Evolutionary conservation across 106 monocot genomes (phyloP).

Genomic region (Dioscorea alata): DNA sequence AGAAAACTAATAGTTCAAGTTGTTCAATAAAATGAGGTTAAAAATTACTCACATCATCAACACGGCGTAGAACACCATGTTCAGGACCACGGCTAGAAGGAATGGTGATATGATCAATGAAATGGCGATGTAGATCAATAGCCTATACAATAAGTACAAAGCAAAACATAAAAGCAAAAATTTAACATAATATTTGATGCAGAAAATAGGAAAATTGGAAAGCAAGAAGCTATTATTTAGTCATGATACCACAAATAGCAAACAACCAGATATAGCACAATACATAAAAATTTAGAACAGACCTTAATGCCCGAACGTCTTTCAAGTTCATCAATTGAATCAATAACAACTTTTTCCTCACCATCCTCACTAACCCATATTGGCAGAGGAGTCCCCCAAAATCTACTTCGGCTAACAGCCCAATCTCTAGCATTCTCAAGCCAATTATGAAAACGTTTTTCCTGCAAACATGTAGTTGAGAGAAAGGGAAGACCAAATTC

Average conservation of each 20-base stretch:
- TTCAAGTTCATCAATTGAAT: slow-evolving; percentile 85
- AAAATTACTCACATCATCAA: slow-evolving; percentile 85
- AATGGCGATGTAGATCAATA: slow-evolving; percentile 90
- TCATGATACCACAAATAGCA: too few species aligned
- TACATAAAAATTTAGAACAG: not conserved
- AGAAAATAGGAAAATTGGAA: too few species aligned
- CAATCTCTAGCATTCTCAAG: slow-evolving; percentile 99
- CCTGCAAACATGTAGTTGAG: slow-evolving; percentile 26
- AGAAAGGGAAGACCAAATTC: not conserved
- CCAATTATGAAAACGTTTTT: slow-evolving; percentile 98
- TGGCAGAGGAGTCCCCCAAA: slow-evolving; percentile 98
- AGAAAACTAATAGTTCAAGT: too few species aligned
- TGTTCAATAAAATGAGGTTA: not conserved
- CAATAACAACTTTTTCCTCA: slow-evolving; percentile 76
- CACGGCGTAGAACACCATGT: slow-evolving; percentile 70
- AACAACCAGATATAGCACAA: not conserved
- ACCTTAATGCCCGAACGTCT: slow-evolving; percentile 86
- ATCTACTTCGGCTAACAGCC: slow-evolving; percentile 95
- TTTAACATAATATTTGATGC: too few species aligned
- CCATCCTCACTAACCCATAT: slow-evolving; percentile 93
- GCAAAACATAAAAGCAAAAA: too few species aligned
- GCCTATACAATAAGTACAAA: slow-evolving; percentile 36
- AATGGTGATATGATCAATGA: slow-evolving; percentile 95
- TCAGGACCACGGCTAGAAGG: slow-evolving; percentile 72
- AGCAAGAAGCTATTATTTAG: too few species aligned